Evolutionary conservation across 2,329 filamentous ascomycete genomes (phyloP), one percentile per base, ranked within the genome.

Genomic region (Penicillium sp.): DNA sequence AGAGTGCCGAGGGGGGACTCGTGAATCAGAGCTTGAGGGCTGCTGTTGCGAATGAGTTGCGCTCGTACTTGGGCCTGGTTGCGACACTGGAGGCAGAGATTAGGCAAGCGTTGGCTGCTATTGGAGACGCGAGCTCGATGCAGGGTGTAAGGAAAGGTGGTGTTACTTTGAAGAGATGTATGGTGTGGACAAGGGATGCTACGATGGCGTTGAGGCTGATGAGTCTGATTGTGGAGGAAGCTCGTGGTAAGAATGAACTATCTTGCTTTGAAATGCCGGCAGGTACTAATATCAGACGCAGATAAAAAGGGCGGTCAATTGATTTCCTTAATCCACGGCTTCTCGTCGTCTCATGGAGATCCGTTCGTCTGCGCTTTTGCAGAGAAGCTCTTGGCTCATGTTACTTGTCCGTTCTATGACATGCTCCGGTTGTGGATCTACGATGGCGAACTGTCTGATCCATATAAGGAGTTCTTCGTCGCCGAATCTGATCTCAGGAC

Each of bases 401-500:
- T 99, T 58, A 97, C 95, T 1, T 86, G 91, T 17, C 96, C 96
- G 0, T 99, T 99, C 75, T 99, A 99, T 76, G 92, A 96, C 71
- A 97, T 99, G 82, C 83, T 99, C 58, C 88, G 93, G 58, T 91
- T 92, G 70, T 99, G 95, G 95, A 97, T 99, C 55, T 99, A 99
- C 73, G 94, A 99, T 72, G 95, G 95, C 63, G 96, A 99, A 81
- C 85, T 99, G 15, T 93, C 92, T n/a, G 95, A 99, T 77, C 95
- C 96, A 0, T 97, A 93, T 72, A 85, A 88, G 59, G 95, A 99
- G 73, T 99, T 99, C 78, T 98, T 99, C 71, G 93, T 99, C 22
- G 88, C 88, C 22, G 92, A 97, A 75, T 92, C 94, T 69, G 86
- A 89, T 56, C 76, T 77, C 54, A 75, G 81, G 71, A 82, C 86